A percentile compares a stretch with the other conserved stretches of the same genome.
Evolutionary conservation across 176 grass and related monocot genomes (phyloP).

Genomic region (Pontederia crassipes): DNA sequence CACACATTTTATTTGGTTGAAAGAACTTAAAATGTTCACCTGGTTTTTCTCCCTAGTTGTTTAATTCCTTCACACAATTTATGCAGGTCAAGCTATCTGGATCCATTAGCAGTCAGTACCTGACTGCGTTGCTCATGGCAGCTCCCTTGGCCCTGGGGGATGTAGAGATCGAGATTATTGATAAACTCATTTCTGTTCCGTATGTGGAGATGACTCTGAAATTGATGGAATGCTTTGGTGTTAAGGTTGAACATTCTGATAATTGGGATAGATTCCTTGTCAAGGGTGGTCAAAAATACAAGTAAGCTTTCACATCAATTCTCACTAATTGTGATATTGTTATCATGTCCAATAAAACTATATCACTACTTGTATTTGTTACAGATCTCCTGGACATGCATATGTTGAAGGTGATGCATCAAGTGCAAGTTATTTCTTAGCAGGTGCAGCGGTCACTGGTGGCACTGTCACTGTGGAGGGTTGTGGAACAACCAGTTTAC

Average conservation of each 20-base stretch:
- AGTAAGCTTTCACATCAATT: constrained; percentile 27
- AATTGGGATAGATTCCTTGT: constrained; percentile 93
- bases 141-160: constrained; percentile 86
- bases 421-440: constrained; percentile 98
- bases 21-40: not conserved
- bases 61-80: not conserved
- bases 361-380: not conserved
- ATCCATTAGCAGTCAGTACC: constrained; percentile 96
- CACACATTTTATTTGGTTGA: no score
- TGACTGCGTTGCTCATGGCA: constrained; percentile 93
- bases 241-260: constrained; percentile 74
- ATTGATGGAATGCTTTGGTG: constrained; percentile 92
- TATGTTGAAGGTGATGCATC: constrained; percentile 99
- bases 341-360: not conserved
- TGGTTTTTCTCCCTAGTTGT: not conserved
- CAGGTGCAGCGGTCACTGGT: constrained; percentile 93
- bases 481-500: constrained; percentile 86
- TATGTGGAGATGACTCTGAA: constrained; percentile 98
- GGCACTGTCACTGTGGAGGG: constrained; percentile 93
- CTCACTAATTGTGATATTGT: not conserved
- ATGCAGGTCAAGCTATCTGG: constrained; percentile 83
- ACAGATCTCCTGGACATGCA: constrained; percentile 73
- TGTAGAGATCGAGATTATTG: constrained; percentile 94
- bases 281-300: constrained; percentile 91
- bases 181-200: constrained; percentile 95